Evolutionary conservation across 306 rosid species (phyloP).

Genomic region (Calophaca sinica): DNA sequence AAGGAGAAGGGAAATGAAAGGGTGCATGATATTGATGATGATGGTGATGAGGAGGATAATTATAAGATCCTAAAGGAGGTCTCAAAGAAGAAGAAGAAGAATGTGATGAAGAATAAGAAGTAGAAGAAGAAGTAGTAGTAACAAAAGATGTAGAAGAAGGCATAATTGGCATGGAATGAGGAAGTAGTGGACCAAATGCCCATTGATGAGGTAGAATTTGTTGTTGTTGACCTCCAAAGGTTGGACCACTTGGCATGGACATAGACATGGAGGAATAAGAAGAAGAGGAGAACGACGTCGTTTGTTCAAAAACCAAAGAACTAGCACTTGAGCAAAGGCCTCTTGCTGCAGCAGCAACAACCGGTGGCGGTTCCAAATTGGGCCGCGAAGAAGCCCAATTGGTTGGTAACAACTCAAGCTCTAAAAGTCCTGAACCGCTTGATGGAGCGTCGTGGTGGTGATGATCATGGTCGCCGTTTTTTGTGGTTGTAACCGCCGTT

Average conservation of each 20-base stretch:
- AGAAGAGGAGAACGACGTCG: slow-evolving; percentile 15
- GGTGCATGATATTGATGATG: slow-evolving; percentile 49
- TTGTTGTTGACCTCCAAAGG: slow-evolving; percentile 48
- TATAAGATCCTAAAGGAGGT: slow-evolving; percentile 51
- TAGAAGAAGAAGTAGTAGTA: slow-evolving; percentile 49
- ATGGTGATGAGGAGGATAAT: slow-evolving; percentile 10
- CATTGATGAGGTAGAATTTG: slow-evolving; percentile 45
- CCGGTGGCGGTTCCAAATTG: slow-evolving; percentile 21
- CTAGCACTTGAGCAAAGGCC: slow-evolving; percentile 20
- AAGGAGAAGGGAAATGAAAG: slow-evolving; percentile 55
- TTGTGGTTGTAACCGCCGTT: background rate
- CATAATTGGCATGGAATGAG: slow-evolving; percentile 42
- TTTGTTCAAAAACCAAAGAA: slow-evolving; percentile 53
- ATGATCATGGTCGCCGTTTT: slow-evolving; percentile 2
- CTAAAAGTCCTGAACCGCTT: slow-evolving; percentile 51
- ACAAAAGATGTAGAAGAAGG: slow-evolving; percentile 48
- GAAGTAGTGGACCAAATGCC: slow-evolving; percentile 63
- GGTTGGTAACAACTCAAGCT: slow-evolving; percentile 68
- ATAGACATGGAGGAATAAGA: slow-evolving; percentile 1
- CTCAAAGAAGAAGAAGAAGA: slow-evolving; percentile 55
- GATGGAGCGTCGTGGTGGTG: background rate
- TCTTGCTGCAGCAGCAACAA: background rate
- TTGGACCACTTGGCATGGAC: slow-evolving; percentile 49
- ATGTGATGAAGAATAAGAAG: background rate
- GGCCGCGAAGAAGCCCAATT: slow-evolving; percentile 24